Percentiles rank a stretch among this genome's conserved stretches.
Conservation (phyloP, 169 alveolate genomes). For the Ichthyophthirius multifiliis region DNA sequence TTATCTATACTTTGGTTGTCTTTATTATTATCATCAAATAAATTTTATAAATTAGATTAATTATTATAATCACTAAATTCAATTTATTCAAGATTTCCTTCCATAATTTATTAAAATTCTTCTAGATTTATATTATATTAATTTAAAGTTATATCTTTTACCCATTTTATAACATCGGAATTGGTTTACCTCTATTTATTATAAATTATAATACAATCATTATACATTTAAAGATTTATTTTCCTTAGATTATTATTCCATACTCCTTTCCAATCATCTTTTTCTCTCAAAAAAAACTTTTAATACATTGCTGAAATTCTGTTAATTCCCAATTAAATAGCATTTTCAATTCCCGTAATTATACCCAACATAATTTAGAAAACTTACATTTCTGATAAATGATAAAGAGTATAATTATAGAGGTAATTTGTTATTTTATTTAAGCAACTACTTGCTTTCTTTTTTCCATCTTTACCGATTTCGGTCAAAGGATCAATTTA, state of each 20-base stretch:
- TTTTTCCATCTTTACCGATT: background rate
- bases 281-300: background rate
- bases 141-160: constrained; percentile 10
- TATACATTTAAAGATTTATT: background rate
- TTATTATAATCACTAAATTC: no score
- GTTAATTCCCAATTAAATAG: background rate
- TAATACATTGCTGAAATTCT: background rate
- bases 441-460: background rate
- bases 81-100: background rate
- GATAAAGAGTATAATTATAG: background rate
- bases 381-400: constrained; percentile 7
- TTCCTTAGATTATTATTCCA: constrained; percentile 7
- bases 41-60: no score
- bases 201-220: background rate
- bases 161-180: constrained; percentile 9
- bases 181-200: background rate
- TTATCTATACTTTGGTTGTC: no score
- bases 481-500: constrained; percentile 15
- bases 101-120: background rate
- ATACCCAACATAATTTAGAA: constrained; percentile 8
- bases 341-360: background rate
- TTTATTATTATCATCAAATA: no score
- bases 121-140: background rate
- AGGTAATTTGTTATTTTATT: background rate
- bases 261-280: constrained; percentile 4